Percentiles rank a stretch among this genome's conserved stretches.
Evolutionary conservation across 495 filamentous ascomycete species (phyloP).

Genomic region (Penicillium pulvis): DNA sequence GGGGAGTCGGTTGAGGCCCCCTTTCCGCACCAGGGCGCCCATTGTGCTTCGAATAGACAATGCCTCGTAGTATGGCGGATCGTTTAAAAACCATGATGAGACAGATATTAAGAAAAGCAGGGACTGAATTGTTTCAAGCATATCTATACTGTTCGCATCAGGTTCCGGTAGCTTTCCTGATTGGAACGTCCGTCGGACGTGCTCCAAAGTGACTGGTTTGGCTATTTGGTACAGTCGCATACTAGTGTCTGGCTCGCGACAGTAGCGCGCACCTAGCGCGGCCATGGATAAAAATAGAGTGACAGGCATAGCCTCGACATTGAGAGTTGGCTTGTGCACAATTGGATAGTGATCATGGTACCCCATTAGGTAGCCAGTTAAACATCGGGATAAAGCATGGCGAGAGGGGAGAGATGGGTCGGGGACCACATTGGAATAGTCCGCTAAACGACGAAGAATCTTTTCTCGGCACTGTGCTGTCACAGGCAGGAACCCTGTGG

Average conservation of each 20-base stretch:
- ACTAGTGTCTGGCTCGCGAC: conserved; percentile 46
- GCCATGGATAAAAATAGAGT: conserved; percentile 66
- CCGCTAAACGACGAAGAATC: conserved; percentile 24
- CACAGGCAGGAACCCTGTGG: conserved; percentile 35
- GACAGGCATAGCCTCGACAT: conserved; percentile 53
- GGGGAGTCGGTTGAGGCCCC: conserved; percentile 37
- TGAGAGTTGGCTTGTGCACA: conserved; percentile 65
- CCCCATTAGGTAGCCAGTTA: conserved; percentile 67
- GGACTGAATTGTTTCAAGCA: conserved; percentile 37
- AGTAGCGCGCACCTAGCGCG: conserved; percentile 67
- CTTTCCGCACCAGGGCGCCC: conserved; percentile 38
- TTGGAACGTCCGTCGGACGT: conserved; percentile 38
- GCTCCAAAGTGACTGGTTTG: conserved; percentile 41
- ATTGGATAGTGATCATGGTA: conserved; percentile 72
- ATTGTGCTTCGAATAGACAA: conserved; percentile 38
- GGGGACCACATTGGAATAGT: conserved; percentile 41
- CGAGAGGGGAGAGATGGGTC: conserved; percentile 49
- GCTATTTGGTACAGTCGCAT: conserved; percentile 51
- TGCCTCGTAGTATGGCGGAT: conserved; percentile 39
- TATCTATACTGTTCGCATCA: conserved; percentile 28
- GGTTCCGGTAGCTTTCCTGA: conserved; percentile 21
- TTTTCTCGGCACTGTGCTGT: conserved; percentile 41
- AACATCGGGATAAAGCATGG: conserved; percentile 63
- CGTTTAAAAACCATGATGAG: conserved; percentile 40
- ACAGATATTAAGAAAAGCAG: conserved; percentile 37